Conservation (phyloP, 2,329 filamentous ascomycete genomes). For the Aspergillus sp. region DNA sequence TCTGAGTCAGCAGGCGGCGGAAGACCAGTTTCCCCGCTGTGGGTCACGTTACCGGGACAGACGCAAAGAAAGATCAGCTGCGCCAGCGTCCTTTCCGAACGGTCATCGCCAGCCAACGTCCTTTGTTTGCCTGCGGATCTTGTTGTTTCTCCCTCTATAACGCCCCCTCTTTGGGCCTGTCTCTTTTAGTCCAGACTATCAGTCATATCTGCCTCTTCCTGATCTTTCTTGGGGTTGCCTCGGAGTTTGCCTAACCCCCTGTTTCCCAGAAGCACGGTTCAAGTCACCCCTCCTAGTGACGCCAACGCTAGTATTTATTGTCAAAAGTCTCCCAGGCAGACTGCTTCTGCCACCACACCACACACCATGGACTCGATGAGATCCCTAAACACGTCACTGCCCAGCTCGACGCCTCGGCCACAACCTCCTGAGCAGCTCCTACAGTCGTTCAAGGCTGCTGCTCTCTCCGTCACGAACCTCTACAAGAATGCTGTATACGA, state of each 20-base stretch:
- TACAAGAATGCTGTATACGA: conserved; percentile 88
- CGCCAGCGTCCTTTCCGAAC: conserved; percentile 18
- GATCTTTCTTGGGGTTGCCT: background rate
- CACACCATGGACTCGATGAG: conserved; percentile 64
- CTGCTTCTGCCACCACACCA: conserved; percentile 17
- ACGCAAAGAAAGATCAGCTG: conserved; percentile 34
- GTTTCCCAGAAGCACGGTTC: conserved; percentile 21
- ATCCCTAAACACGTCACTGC: conserved; percentile 63
- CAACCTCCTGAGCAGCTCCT: conserved; percentile 63
- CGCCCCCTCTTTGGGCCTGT: conserved; percentile 2
- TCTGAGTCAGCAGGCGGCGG: conserved; percentile 22
- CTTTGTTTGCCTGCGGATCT: background rate
- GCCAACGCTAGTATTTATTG: conserved; percentile 7
- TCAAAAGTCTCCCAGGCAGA: conserved; percentile 7
- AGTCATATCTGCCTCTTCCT: background rate
- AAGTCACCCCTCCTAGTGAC: conserved; percentile 24
- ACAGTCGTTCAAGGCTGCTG: conserved; percentile 87
- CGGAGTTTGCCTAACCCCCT: background rate
- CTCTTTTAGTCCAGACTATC: conserved; percentile 12
- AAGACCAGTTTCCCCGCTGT: conserved; percentile 35
- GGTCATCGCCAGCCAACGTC: conserved; percentile 8
- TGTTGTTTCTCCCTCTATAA: conserved; percentile 1
- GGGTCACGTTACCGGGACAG: conserved; percentile 44
- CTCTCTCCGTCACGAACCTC: conserved; percentile 90
- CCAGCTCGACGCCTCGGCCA: conserved; percentile 52